phyloP scores from a whole-genome alignment of 2,329 filamentous ascomycete species.

The Calonectria honghensis region DNA sequence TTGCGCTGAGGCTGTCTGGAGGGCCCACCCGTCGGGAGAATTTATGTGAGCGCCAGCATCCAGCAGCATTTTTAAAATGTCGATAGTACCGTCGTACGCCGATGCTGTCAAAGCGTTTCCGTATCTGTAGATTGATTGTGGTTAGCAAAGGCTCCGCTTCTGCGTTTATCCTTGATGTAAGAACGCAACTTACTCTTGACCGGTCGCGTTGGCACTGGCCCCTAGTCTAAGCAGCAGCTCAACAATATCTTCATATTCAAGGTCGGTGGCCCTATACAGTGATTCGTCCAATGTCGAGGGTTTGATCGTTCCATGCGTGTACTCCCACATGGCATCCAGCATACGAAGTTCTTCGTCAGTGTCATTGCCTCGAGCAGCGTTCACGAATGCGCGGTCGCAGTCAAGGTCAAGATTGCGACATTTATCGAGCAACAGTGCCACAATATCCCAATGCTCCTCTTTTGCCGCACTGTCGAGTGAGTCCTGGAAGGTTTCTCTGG shows the following conservation, averaged over 20 bases:
- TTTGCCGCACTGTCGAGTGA: slow-evolving; percentile 59
- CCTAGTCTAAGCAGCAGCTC: slow-evolving; percentile 1
- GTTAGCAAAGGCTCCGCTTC: not conserved
- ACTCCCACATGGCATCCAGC: slow-evolving; percentile 44
- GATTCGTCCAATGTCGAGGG: not conserved
- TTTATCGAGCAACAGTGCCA: slow-evolving; percentile 59
- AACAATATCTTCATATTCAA: not conserved
- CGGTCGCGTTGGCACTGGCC: slow-evolving; percentile 3
- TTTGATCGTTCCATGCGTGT: not conserved
- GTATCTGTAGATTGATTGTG: slow-evolving; percentile 25
- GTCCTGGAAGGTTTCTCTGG: slow-evolving; percentile 56
- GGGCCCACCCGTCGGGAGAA: slow-evolving; percentile 59
- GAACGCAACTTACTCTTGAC: not conserved
- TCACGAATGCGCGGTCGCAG: slow-evolving; percentile 60
- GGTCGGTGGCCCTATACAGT: slow-evolving; percentile 1
- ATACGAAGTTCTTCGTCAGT: slow-evolving; percentile 60
- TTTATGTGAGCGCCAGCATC: slow-evolving; percentile 60
- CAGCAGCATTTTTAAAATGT: slow-evolving; percentile 58
- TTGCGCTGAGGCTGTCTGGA: slow-evolving; percentile 61
- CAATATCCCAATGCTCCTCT: slow-evolving; percentile 63
- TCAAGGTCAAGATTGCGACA: slow-evolving; percentile 58
- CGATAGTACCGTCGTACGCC: slow-evolving; percentile 60
- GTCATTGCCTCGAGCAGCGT: slow-evolving; percentile 56
- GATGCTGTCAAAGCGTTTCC: slow-evolving; percentile 59
- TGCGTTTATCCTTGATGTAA: too few relatives aligned